Evolutionary conservation across 805 yeast genomes (phyloP).

Genomic region (Candida adriatica): DNA sequence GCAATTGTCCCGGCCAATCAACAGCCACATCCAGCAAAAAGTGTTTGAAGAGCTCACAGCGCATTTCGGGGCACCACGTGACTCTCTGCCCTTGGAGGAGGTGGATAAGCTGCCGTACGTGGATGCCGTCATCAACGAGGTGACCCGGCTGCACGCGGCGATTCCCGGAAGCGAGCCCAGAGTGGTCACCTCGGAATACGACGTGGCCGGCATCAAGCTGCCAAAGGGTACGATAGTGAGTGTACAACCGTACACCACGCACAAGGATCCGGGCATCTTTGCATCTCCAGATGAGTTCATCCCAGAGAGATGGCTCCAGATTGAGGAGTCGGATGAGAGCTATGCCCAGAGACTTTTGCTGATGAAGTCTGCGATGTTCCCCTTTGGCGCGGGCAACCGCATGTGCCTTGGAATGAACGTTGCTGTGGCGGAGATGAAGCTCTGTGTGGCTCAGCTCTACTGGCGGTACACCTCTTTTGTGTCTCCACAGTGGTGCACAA

Average conservation of each 20-base stretch:
- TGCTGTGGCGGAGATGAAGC: conserved; percentile 60
- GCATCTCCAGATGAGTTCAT: conserved; percentile 39
- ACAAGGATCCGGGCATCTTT: conserved; percentile 43
- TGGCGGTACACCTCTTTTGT: conserved; percentile 38
- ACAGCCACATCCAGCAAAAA: conserved; percentile 37
- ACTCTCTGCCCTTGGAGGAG: conserved; percentile 24
- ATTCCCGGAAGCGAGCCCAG: conserved; percentile 74
- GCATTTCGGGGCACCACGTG: conserved; percentile 28
- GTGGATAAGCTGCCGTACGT: conserved; percentile 52
- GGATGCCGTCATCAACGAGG: conserved; percentile 57
- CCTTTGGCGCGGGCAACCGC: conserved; percentile 67
- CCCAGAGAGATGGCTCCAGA: conserved; percentile 60
- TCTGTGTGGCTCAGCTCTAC: conserved; percentile 46
- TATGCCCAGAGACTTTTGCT: conserved; percentile 30
- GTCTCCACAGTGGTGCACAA: conserved; percentile 38
- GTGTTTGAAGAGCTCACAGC: conserved; percentile 40
- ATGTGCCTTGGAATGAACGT: conserved; percentile 72
- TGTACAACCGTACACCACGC: conserved; percentile 61
- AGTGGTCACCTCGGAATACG: conserved; percentile 29
- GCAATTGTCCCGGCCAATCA: conserved; percentile 47
- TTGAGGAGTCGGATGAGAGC: conserved; percentile 28
- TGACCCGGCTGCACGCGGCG: conserved; percentile 56
- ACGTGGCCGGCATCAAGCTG: conserved; percentile 22
- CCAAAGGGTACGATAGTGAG: conserved; percentile 54
- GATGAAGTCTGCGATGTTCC: conserved; percentile 52